These are phyloP conservation scores for Linderniella brevidens DNA, from an alignment of 257 asterid species.

Conservation along the genomic window DNA sequence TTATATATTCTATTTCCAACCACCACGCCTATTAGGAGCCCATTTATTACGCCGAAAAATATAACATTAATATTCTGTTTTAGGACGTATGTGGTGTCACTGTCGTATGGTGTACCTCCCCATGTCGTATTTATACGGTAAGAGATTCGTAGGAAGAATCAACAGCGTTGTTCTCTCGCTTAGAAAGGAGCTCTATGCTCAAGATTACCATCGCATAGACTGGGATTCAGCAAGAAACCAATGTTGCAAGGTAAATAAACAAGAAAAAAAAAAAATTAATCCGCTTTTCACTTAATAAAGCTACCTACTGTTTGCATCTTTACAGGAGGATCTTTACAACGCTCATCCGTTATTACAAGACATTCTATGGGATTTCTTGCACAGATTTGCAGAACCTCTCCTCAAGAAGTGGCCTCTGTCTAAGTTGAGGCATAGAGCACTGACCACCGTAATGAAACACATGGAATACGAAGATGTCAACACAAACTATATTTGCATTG, in stretches of 20 bases:
- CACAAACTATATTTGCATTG: slow-evolving; percentile 11
- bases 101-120: slow-evolving; percentile 17
- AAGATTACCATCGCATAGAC: slow-evolving; percentile 15
- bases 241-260: slow-evolving; percentile 19
- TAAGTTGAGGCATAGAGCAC: slow-evolving; percentile 13
- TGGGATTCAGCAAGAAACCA: slow-evolving; percentile 27
- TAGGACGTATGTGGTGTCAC: slow-evolving; percentile 11
- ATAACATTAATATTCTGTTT: not conserved
- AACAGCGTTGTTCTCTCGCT: slow-evolving; percentile 9
- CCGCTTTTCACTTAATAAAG: not conserved
- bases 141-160: slow-evolving; percentile 23
- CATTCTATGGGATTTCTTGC: slow-evolving; percentile 8
- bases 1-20: too few species aligned
- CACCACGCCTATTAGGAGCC: too few species aligned
- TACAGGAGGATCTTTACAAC: slow-evolving; percentile 15
- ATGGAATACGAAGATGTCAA: slow-evolving; percentile 16
- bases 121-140: slow-evolving; percentile 40
- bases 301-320: not conserved
- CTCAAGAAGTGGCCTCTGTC: slow-evolving; percentile 12
- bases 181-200: slow-evolving; percentile 18
- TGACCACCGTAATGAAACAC: slow-evolving; percentile 9
- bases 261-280: not conserved
- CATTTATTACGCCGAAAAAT: too few species aligned
- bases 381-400: slow-evolving; percentile 8
- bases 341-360: slow-evolving; percentile 14